Percentiles rank a stretch among this genome's conserved stretches.
Evolutionary conservation across 345 rosid genomes (phyloP).

Genomic region (Lagerstroemia speciosa): DNA sequence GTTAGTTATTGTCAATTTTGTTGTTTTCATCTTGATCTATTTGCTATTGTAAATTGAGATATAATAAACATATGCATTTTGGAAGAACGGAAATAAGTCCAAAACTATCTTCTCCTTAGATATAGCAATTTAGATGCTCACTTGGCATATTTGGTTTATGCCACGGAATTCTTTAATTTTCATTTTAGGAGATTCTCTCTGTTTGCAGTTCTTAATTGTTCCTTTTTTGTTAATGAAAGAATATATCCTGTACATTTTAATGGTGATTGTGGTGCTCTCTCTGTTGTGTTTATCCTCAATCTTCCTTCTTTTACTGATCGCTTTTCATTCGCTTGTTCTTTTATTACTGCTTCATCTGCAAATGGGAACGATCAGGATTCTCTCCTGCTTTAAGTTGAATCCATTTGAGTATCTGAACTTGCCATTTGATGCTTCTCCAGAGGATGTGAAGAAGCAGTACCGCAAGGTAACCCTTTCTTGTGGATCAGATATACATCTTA

Average conservation of each 20-base stretch:
- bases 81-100: no score
- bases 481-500: not conserved
- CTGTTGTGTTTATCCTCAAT: not conserved
- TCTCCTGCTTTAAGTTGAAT: conserved; percentile 93
- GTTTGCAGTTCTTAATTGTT: not conserved
- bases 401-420: conserved; percentile 83
- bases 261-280: not conserved
- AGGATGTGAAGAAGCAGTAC: conserved; percentile 78
- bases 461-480: conserved; percentile 55
- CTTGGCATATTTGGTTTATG: no score
- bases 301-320: conserved; percentile 1
- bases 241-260: not conserved
- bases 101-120: no score
- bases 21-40: no score
- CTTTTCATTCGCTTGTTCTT: not conserved
- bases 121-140: no score
- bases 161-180: not conserved
- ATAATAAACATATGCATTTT: no score
- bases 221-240: not conserved
- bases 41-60: no score
- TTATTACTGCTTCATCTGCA: not conserved
- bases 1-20: no score
- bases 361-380: conserved; percentile 49
- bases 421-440: conserved; percentile 61
- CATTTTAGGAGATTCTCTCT: not conserved